These are phyloP conservation scores for Nicotiana noctiflora DNA, from an alignment of 257 asterid species.

Conservation along the genomic window DNA sequence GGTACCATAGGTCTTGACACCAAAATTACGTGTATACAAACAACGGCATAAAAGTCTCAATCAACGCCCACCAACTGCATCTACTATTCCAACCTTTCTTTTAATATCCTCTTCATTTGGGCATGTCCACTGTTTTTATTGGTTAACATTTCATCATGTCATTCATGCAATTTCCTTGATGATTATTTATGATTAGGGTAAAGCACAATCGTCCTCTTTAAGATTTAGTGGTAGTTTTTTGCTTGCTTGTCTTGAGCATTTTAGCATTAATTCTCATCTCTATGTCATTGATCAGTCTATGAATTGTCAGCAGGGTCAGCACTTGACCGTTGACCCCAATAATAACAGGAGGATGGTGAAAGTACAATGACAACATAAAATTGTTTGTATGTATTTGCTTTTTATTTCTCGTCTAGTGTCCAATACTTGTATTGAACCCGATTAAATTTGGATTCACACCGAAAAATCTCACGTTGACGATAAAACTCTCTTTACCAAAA, in stretches of 20 bases:
- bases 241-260: neutral
- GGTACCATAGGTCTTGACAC: no score
- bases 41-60: neutral
- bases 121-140: neutral
- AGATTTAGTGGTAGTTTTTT: neutral
- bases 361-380: neutral
- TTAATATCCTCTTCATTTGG: neutral
- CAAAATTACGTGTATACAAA: no score
- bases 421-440: no score
- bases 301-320: neutral
- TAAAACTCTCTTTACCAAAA: no score
- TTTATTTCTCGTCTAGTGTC: no score
- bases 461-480: no score
- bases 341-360: neutral
- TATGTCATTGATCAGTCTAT: neutral
- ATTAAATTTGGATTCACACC: no score
- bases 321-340: neutral
- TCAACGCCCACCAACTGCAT: constrained; percentile 8
- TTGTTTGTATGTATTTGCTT: neutral
- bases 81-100: neutral
- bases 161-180: neutral
- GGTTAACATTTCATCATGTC: neutral
- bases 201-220: neutral
- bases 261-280: neutral
- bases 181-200: neutral